Evolutionary conservation across 2,329 filamentous ascomycete species (phyloP), one percentile per base, ranked within the genome.

Genomic region (Beauveria australis): DNA sequence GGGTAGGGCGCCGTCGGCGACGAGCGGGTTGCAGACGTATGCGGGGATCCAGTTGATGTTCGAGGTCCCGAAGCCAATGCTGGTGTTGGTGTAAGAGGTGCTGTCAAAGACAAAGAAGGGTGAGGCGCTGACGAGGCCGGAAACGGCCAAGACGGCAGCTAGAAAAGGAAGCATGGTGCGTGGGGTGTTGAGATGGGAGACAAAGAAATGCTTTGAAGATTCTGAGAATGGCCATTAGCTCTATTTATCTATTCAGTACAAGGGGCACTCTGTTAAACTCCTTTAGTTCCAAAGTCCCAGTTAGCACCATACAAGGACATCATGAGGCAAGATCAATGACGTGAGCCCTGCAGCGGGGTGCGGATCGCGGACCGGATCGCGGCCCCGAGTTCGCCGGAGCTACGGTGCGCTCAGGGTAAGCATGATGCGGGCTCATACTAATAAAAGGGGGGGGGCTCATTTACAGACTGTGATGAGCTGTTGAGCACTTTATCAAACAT

Each of bases 31-130:
- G 51, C 61, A 62, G 7, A 60, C 49, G 33, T 55, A 51, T 2
- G 48, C 49, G 8, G 61, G 61, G 24, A 62, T 52, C 56, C 57
- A 60, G 28, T 62, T 62, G 43, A 62, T 60, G 57, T 46, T 46
- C 14, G 61, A 59, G 33, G 61, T n/a, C 5, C 51, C 57, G 51
- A 55, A 56, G 44, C 61, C 61, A 16, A 62, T 56, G 37, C 43
- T 51, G 18, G 51, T 62, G 56, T 62, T 62, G 19, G 51, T 33
- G 43, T 62, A 60, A 6, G 56, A 56, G 3, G 61, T 62, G 37
- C 51, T 60, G 28, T 62, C 61, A 51, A 62, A 62, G 43, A 60
- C 56, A 16, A 51, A 8, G 14, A 62, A 60, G 44, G 60, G 47
- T 1, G 30, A 18, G 48, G 48, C 48, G 7, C 12, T 37, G 48